phyloP scores from a whole-genome alignment of 2,329 filamentous ascomycete species.

The Colletotrichum brevisporum region DNA sequence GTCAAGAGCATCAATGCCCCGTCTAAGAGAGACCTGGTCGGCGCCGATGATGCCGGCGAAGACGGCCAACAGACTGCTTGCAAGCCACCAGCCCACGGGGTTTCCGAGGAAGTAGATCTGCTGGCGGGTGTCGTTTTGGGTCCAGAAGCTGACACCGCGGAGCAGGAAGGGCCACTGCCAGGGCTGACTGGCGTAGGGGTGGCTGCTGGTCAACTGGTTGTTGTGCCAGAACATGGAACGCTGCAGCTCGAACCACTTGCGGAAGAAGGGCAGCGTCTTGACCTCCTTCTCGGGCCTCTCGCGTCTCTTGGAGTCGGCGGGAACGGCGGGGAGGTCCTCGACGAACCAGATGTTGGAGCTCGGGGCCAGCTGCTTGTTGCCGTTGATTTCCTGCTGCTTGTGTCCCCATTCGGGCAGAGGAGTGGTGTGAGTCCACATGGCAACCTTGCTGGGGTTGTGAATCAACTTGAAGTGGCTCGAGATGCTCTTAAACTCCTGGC shows the following conservation, averaged over 20 bases:
- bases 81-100: constrained; percentile 96
- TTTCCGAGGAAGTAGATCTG: constrained; percentile 99
- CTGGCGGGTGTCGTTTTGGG: constrained; percentile 91
- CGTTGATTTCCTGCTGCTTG: constrained; percentile 99
- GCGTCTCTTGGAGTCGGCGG: constrained; percentile 79
- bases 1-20: constrained; percentile 93
- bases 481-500: constrained; percentile 90
- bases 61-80: constrained; percentile 91
- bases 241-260: constrained; percentile 97
- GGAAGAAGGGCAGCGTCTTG: constrained; percentile 88
- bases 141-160: constrained; percentile 99
- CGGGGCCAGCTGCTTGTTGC: constrained; percentile 94
- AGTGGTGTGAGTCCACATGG: constrained; percentile 98
- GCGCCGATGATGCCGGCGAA: constrained; percentile 93
- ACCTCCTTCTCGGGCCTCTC: constrained; percentile 82
- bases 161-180: constrained; percentile 99
- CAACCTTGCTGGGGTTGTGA: constrained; percentile 94
- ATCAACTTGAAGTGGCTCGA: constrained; percentile 96
- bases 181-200: constrained; percentile 94
- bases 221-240: constrained; percentile 99
- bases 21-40: constrained; percentile 92
- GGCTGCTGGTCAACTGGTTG: constrained; percentile 95
- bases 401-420: constrained; percentile 97
- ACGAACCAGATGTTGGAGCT: constrained; percentile 95
- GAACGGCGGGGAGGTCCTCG: constrained; percentile 88